phyloP scores from a whole-genome alignment of 1,139 yeast genomes.

The Yamadazyma spencermartinsiae region DNA sequence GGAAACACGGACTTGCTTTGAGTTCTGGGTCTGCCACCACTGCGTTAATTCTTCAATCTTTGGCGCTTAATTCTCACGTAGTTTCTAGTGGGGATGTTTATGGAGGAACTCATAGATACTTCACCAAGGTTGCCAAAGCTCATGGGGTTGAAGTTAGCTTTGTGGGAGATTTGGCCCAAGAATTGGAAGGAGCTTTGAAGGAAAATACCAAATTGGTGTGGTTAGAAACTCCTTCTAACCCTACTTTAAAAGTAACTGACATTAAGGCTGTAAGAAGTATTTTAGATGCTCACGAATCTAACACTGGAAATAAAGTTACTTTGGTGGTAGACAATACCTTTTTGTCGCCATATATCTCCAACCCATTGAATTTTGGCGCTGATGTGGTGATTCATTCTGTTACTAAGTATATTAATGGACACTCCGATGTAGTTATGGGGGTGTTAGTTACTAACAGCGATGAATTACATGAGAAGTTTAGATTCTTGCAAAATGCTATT shows the following conservation, averaged over 20 bases:
- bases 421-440: conserved; percentile 90
- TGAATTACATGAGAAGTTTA: conserved; percentile 59
- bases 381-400: conserved; percentile 88
- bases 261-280: conserved; percentile 58
- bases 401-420: conserved; percentile 90
- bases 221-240: conserved; percentile 91
- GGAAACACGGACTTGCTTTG: conserved; percentile 76
- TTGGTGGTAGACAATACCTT: conserved; percentile 92
- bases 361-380: conserved; percentile 82
- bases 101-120: conserved; percentile 92
- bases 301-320: conserved; percentile 49
- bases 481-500: conserved; percentile 83
- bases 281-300: conserved; percentile 47
- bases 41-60: conserved; percentile 71
- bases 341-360: conserved; percentile 88
- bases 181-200: conserved; percentile 55
- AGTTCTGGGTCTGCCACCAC: conserved; percentile 88
- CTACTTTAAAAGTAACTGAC: conserved; percentile 77
- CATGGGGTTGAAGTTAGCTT: conserved; percentile 76
- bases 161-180: conserved; percentile 62
- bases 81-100: conserved; percentile 86
- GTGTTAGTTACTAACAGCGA: conserved; percentile 71
- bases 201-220: conserved; percentile 75
- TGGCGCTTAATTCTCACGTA: conserved; percentile 73
- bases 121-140: conserved; percentile 79